Conservation (phyloP, 2,329 filamentous ascomycete species). For the Dendryphion nanum region DNA sequence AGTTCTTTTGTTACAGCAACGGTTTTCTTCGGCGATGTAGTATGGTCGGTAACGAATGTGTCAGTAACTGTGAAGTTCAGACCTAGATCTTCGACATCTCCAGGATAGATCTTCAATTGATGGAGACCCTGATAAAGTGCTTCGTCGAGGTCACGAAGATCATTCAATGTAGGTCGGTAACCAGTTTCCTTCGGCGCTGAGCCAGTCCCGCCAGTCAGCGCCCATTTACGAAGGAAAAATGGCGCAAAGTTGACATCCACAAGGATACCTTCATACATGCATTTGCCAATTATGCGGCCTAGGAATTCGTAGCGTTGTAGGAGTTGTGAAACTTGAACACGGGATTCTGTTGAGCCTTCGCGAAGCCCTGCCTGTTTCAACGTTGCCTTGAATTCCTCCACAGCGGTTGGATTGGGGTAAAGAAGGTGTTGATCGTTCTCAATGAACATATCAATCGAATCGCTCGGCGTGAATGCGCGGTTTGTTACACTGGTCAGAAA, state of each 20-base stretch:
- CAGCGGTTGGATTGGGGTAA: constrained; percentile 79
- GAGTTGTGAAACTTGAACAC: constrained; percentile 57
- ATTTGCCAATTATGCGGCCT: constrained; percentile 91
- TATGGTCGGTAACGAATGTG: constrained; percentile 45
- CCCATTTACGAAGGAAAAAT: constrained; percentile 97
- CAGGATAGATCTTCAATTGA: constrained; percentile 79
- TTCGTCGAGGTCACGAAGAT: constrained; percentile 88
- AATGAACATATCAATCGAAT: constrained; percentile 64
- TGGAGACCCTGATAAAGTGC: constrained; percentile 83
- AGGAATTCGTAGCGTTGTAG: constrained; percentile 84
- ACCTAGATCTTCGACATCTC: constrained; percentile 75
- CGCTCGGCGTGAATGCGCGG: constrained; percentile 70
- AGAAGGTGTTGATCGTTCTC: constrained; percentile 83
- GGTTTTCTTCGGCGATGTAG: constrained; percentile 39
- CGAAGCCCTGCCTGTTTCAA: constrained; percentile 53
- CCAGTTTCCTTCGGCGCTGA: constrained; percentile 65
- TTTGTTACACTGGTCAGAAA: constrained; percentile 86
- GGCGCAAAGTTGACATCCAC: constrained; percentile 90
- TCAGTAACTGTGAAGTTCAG: constrained; percentile 91
- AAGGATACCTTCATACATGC: constrained; percentile 93
- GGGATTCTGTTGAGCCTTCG: constrained; percentile 58
- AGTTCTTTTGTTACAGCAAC: constrained; percentile 72
- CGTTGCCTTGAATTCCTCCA: constrained; percentile 66
- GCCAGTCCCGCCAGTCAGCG: constrained; percentile 65
- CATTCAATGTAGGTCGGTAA: constrained; percentile 92